Evolutionary conservation across 139 green algal genomes (phyloP).

Genomic region (Tetratostichococcus sp.): DNA sequence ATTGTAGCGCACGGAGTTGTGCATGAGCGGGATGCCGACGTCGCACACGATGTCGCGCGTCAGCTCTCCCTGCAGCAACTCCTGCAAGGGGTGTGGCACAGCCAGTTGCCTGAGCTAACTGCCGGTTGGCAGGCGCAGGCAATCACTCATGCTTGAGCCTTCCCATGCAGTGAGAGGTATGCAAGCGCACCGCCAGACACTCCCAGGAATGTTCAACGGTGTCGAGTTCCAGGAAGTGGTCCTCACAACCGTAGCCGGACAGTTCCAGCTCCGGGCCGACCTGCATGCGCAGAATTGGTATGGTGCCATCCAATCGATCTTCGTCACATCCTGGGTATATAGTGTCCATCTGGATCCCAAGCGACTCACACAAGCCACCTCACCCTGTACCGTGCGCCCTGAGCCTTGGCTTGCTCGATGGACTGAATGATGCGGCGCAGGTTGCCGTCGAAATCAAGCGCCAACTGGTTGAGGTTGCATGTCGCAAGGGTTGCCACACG

Average conservation of each 20-base stretch:
- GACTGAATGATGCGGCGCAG: slow-evolving; percentile 69
- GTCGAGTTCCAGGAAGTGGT: slow-evolving; percentile 95
- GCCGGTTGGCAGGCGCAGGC: too few relatives aligned
- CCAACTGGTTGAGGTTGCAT: slow-evolving; percentile 97
- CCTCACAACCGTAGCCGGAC: slow-evolving; percentile 96
- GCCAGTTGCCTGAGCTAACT: too few relatives aligned
- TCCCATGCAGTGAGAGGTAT: too few relatives aligned
- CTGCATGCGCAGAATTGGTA: slow-evolving; percentile 14
- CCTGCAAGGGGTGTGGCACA: slow-evolving; percentile 20
- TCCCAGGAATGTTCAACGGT: slow-evolving; percentile 91
- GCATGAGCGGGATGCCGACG: slow-evolving; percentile 89
- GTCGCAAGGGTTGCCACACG: slow-evolving; percentile 72
- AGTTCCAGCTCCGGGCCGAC: slow-evolving; percentile 95
- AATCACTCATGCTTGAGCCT: too few relatives aligned
- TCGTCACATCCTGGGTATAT: too few relatives aligned
- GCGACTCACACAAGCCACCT: not conserved
- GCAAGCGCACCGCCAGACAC: slow-evolving; percentile 41
- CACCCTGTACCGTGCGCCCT: slow-evolving; percentile 76
- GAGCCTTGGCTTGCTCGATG: slow-evolving; percentile 61
- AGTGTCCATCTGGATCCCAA: too few relatives aligned
- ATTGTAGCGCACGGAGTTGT: slow-evolving; percentile 88
- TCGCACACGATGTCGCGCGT: slow-evolving; percentile 84
- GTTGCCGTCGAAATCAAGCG: slow-evolving; percentile 97
- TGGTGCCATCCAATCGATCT: not conserved
- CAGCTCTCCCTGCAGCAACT: slow-evolving; percentile 53